A percentile compares a stretch with the other conserved stretches of the same genome.
phyloP scores from a whole-genome alignment of 257 asterid species.

The Hygrophila difformis region DNA sequence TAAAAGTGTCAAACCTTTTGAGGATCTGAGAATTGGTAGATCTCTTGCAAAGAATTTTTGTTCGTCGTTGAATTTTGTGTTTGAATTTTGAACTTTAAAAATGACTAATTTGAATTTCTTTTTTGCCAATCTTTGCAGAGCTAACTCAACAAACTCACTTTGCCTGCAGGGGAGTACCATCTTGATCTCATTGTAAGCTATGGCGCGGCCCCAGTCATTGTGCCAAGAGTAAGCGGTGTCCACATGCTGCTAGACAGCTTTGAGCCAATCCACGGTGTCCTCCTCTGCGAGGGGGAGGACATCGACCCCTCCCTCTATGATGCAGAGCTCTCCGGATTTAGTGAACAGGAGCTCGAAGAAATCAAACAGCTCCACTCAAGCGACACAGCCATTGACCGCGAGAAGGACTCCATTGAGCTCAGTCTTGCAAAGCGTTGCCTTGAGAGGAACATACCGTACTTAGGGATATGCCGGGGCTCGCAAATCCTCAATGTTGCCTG shows the following conservation, averaged over 20 bases:
- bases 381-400: constrained; percentile 66
- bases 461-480: constrained; percentile 88
- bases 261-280: constrained; percentile 87
- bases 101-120: too few relatives aligned
- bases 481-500: constrained; percentile 87
- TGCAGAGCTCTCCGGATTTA: constrained; percentile 33
- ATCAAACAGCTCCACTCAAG: constrained; percentile 46
- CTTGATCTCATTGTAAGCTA: constrained; percentile 68
- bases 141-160: too few relatives aligned
- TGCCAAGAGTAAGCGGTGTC: constrained; percentile 76
- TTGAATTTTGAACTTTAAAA: too few relatives aligned
- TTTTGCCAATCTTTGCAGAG: too few relatives aligned
- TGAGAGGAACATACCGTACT: constrained; percentile 73
- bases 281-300: constrained; percentile 89
- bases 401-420: constrained; percentile 75
- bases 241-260: constrained; percentile 62
- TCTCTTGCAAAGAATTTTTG: too few relatives aligned
- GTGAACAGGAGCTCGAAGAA: constrained; percentile 58
- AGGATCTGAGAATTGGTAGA: too few relatives aligned
- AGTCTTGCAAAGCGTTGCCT: constrained; percentile 75
- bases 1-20: too few relatives aligned
- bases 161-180: constrained; percentile 83
- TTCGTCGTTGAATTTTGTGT: too few relatives aligned
- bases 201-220: constrained; percentile 78
- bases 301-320: constrained; percentile 73